phyloP scores from a whole-genome alignment of 225 moss, liverwort and hornwort genomes.

The Antitrichia curtipendula region DNA sequence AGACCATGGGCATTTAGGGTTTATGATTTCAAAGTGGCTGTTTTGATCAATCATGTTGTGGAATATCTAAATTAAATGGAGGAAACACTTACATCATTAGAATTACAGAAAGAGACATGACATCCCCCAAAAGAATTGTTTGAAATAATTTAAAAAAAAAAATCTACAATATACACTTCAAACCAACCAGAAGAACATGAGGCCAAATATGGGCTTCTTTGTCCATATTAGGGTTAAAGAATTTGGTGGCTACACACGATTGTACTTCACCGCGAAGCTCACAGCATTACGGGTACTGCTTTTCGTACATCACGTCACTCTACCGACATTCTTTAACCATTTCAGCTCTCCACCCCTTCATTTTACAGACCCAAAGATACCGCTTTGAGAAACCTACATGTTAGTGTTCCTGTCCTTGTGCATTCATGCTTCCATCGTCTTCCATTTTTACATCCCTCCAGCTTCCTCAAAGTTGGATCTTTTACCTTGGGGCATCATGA shows the following conservation, averaged over 20 bases:
- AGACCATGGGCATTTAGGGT: too few relatives aligned
- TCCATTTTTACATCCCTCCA: background rate
- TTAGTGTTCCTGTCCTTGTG: too few relatives aligned
- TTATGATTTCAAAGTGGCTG: too few relatives aligned
- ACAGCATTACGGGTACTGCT: background rate
- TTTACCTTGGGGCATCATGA: background rate
- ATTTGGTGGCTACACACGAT: background rate
- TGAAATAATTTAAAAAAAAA: background rate
- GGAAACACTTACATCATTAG: background rate
- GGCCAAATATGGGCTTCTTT: background rate
- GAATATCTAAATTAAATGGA: background rate
- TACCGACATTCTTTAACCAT: background rate
- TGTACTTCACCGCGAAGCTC: background rate
- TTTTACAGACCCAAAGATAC: background rate
- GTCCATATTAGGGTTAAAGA: background rate
- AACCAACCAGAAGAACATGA: background rate
- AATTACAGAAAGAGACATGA: background rate
- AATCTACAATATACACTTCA: background rate
- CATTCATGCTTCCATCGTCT: background rate
- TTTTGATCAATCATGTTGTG: background rate
- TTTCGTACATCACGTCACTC: background rate
- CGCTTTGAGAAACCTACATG: background rate
- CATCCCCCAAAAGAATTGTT: background rate
- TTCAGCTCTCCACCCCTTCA: background rate
- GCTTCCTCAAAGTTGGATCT: background rate